phyloP scores from a whole-genome alignment of 2,329 filamentous ascomycete species.

The Colletotrichum magnum region DNA sequence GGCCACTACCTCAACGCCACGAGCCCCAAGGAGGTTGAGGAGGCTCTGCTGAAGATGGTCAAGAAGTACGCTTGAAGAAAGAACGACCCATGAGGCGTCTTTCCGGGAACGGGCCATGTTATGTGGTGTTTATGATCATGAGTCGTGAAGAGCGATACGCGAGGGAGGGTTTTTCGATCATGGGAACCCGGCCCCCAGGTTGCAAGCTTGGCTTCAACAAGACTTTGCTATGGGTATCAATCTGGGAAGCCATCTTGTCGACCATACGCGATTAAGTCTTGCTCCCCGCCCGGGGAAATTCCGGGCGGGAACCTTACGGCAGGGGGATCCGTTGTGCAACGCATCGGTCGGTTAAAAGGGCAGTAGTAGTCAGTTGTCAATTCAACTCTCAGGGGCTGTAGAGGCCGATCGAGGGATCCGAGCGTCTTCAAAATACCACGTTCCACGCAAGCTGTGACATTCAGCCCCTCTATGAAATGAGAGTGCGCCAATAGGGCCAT shows the following conservation, averaged over 20 bases:
- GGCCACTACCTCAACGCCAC: conserved; percentile 66
- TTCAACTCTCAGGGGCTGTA: not conserved
- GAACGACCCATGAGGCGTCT: not conserved
- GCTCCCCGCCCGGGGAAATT: conserved; percentile 2
- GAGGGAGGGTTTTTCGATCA: not conserved
- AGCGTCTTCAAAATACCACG: conserved; percentile 1
- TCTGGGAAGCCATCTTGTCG: not conserved
- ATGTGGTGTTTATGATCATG: conserved; percentile 27
- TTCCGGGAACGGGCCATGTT: conserved; percentile 5
- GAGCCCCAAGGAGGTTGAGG: conserved; percentile 60
- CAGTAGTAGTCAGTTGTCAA: not conserved
- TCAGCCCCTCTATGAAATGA: not conserved
- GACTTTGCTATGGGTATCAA: not conserved
- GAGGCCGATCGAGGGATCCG: conserved; percentile 19
- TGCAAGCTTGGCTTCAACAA: not conserved
- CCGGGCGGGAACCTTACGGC: not conserved
- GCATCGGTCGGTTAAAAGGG: not conserved
- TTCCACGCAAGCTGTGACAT: not conserved
- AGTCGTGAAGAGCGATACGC: conserved; percentile 12
- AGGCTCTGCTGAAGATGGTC: conserved; percentile 60
- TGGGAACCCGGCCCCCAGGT: conserved; percentile 1
- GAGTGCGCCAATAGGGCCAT: not conserved
- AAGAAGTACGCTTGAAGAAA: conserved; percentile 47
- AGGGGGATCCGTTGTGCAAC: not conserved
- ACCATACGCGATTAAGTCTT: not conserved